Base-by-base conservation (phyloP, 768 basidiomycete species). In the Leccinum sublutescens region DNA sequence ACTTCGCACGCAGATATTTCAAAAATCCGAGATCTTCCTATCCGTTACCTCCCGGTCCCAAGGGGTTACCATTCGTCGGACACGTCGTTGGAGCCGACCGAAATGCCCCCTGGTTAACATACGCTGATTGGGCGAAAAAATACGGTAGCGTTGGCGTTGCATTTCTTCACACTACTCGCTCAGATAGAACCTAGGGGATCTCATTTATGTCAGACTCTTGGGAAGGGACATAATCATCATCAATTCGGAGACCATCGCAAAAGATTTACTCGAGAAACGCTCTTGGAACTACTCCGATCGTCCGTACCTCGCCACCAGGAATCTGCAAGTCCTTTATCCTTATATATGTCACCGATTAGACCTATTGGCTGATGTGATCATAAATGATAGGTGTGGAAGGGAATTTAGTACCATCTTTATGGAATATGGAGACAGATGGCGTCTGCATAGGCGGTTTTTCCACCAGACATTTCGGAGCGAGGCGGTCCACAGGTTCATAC, bases 281-380 rank as follows among this genome's bases (percentile, higher is more conserved):
- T 79, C 80, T 9, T 66, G 65, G 12, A 77, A 81, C 49, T 83
- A 84, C 62, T 82, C 82, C 5, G 81, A 81, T 60, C 78, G 84
- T 8, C 84, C 83, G 23, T 60, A 55, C 34, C 49, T 74, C 36
- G 51, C 62, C 7, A 66, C 64, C 19, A 63, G 40, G 53, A 53
- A 56, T 3, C 8, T 64, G 66, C 59, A 47, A 54, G 62, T 40
- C 5, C 21, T 11, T 9, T 33, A 21, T 49, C 14, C 23, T 10
- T 19, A 36, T 36, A 36, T 36, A 33, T 14, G n/a, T 45, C n/a
- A n/a, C 38, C n/a, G 23, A 25, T 49, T 50, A 27, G 9, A 25
- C 7, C 5, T 23, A 25, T 51, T 14, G 3, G 48, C 40, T 55
- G 9, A 61, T 21, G 10, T 48, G 14, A 31, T n/a, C 10, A 34